These are phyloP conservation scores for Nyssa sinensis DNA, from an alignment of 148 eudicot genomes.

Conservation along the genomic window DNA sequence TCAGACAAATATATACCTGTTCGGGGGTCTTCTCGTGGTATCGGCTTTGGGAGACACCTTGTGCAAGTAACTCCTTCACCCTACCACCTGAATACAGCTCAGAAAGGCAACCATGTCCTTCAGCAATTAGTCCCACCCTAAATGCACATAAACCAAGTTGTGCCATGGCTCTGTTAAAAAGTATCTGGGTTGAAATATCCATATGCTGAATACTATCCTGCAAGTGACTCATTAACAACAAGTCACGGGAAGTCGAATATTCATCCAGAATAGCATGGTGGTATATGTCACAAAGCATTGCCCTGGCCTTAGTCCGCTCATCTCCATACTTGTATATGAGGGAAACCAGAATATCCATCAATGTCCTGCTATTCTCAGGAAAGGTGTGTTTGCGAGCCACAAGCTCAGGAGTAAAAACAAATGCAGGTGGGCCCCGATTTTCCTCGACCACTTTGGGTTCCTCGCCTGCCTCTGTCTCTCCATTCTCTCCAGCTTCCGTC, in stretches of 20 bases:
- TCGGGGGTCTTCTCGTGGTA: slow-evolving; percentile 92
- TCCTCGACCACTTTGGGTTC: slow-evolving; percentile 42
- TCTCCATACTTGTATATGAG: slow-evolving; percentile 80
- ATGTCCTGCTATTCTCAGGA: slow-evolving; percentile 64
- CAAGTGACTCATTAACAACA: slow-evolving; percentile 89
- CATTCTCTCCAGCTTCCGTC: slow-evolving; percentile 35
- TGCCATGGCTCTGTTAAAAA: slow-evolving; percentile 88
- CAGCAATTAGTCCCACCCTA: slow-evolving; percentile 71
- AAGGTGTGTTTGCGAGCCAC: slow-evolving; percentile 78
- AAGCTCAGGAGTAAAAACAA: slow-evolving; percentile 64
- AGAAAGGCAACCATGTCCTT: slow-evolving; percentile 79
- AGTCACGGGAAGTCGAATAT: slow-evolving; percentile 69
- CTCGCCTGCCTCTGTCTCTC: slow-evolving; percentile 32
- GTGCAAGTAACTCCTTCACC: slow-evolving; percentile 90
- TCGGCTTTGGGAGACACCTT: slow-evolving; percentile 86
- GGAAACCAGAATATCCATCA: slow-evolving; percentile 86
- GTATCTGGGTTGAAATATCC: slow-evolving; percentile 88
- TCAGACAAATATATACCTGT: slow-evolving; percentile 46
- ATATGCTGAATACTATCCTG: slow-evolving; percentile 82
- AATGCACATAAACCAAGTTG: slow-evolving; percentile 88
- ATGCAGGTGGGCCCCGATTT: slow-evolving; percentile 56
- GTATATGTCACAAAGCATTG: slow-evolving; percentile 91
- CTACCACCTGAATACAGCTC: slow-evolving; percentile 87
- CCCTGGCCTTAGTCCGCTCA: slow-evolving; percentile 92
- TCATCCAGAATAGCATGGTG: slow-evolving; percentile 88